These are phyloP conservation scores for Epichloe baconii DNA, from an alignment of 2,329 filamentous ascomycete species.

Conservation along the genomic window DNA sequence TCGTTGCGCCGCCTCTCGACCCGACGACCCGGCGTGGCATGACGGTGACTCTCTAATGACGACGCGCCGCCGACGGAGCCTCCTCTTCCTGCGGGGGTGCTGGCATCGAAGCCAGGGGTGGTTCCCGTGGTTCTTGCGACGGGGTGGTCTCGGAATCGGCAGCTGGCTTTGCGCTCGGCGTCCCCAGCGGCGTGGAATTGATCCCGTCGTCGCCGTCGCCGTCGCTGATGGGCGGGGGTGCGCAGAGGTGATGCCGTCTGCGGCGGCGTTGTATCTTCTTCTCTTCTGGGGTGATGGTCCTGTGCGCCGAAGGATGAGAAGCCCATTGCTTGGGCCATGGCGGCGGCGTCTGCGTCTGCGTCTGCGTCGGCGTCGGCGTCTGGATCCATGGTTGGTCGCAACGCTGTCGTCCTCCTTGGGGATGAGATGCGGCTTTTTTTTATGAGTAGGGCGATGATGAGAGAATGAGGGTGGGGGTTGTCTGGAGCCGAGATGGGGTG, in stretches of 20 bases:
- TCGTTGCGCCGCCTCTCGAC: neutral
- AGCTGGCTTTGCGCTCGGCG: constrained; percentile 6
- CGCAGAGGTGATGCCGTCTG: constrained; percentile 25
- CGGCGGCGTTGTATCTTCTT: constrained; percentile 49
- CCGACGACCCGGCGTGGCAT: neutral
- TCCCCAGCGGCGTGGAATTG: constrained; percentile 25
- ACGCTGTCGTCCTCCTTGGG: neutral
- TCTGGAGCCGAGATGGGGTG: neutral
- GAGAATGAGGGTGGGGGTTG: neutral
- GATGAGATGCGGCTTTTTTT: neutral
- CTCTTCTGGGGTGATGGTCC: constrained; percentile 42
- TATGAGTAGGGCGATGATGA: neutral
- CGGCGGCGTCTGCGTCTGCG: constrained; percentile 23
- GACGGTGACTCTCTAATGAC: neutral
- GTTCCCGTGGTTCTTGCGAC: too few relatives aligned
- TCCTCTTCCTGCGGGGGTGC: too few relatives aligned
- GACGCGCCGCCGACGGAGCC: neutral
- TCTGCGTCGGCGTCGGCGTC: constrained; percentile 4
- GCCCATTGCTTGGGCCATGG: constrained; percentile 57
- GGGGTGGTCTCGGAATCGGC: constrained; percentile 15
- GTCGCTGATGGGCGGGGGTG: neutral
- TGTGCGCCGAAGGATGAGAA: constrained; percentile 57
- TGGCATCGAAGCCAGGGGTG: too few relatives aligned
- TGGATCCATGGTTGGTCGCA: constrained; percentile 8
- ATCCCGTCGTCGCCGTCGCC: constrained; percentile 16